Evolutionary conservation across 2,329 filamentous ascomycete genomes (phyloP), one percentile per base, ranked within the genome.

Genomic region (Trichophaea hybrida): DNA sequence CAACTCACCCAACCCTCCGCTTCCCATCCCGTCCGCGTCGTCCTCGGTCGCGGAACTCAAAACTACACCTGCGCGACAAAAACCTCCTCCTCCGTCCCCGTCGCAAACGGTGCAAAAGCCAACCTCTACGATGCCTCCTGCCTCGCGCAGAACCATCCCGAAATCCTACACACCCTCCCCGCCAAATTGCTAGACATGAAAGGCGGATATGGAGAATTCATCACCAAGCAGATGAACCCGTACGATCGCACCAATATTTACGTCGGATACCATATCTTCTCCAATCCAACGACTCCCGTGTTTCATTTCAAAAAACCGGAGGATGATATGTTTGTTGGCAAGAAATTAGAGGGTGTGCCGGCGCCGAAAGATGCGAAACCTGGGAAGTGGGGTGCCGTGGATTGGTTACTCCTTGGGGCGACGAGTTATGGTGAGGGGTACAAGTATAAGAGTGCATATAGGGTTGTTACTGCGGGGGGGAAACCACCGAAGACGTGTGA

Each of bases 101-200:
- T 75, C 7, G 77, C 83, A 15, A 72, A 76, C 54, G 91, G 91
- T 64, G 91, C 91, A 57, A 70, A 88, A 0, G 91, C 91, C 58
- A 83, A 81, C 1, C 86, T 97, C 68, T 96, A 86, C 82, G 89
- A 96, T 73, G 86, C 83, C 61, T 86, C 83, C 67, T 96, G 91
- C 74, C 73, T 91, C 37, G 85, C 85, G 5, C 78, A 85, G 46
- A 24, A 58, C 2, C 75, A 80, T 66, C 83, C 82, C 68, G 83
- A 82, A 58, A 75, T 93, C 13, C 75, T 90, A 46, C 70, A 76
- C 64, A 72, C 77, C 58, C 77, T 94, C 17, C 50, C 50, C 10
- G 32, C 31, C 5, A 13, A 12, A n/a, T 12, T 53, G 12, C 82
- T 87, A 2, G 75, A 75, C 61, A 79, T 88, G 59, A 81, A 84